Base-by-base conservation (phyloP, 805 yeast species). In the Maudiozyma pseudohumilis region DNA sequence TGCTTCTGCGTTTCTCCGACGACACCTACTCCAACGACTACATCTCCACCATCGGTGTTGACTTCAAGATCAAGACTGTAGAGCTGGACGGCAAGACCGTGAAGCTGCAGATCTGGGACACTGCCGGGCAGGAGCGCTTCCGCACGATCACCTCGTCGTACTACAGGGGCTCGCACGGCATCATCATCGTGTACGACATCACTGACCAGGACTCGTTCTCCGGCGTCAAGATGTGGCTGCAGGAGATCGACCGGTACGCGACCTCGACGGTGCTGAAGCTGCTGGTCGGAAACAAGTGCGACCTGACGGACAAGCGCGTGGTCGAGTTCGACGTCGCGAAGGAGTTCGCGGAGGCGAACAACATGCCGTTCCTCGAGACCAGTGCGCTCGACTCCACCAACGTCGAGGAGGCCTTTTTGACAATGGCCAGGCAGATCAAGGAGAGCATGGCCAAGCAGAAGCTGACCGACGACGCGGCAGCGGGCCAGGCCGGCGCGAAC, bases 121-220 rank as follows among this genome's bases (percentile, higher is more conserved):
- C 98, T 40, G 98, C 97, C 10, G 98, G 98, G 33, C 98, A 92
- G 69, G 98, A 92, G 64, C 72, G 98, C 53, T 92, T 92, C 69
- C 80, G 97, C 66, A 92, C 98, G 36, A 89, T 89, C 66, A 92
- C 97, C 10, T 84, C 96, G 11, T 85, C 96, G 12, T 89, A 89
- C 68, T 89, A 89, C 70, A 81, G 98, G 63, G 98, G 98, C 40
- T 96, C 97, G 10, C 97, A 89, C 60, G 98, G 98, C 44, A 92
- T 89, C 62, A 92, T 89, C 54, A 89, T 89, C 52, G 98, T 89
- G 37, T 89, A 92, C 63, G 98, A 89, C 60, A 96, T 92, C 32
- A 92, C 98, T 36, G 97, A 92, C 64, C 96, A 86, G 65, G 95
- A 86, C 61, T 81, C 87, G 37, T 89, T 89, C 71, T 85, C 86